Evolutionary conservation across 164 flowering plant species (phyloP).

Genomic region (Vitis riparia): DNA sequence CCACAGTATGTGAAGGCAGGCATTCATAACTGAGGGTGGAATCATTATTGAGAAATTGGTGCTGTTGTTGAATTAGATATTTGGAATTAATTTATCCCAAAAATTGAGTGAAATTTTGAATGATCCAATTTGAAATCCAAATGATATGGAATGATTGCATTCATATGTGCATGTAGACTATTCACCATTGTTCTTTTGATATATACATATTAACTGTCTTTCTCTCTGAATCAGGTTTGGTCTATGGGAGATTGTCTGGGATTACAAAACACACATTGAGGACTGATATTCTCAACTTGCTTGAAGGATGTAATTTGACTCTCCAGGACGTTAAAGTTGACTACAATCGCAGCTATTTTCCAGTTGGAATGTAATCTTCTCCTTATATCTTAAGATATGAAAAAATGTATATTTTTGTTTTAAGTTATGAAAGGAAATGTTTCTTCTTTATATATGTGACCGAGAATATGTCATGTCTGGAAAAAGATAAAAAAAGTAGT

Average conservation of each 20-base stretch:
- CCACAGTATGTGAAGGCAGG: no score
- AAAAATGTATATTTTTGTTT: no score
- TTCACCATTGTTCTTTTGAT: neutral
- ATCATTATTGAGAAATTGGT: no score
- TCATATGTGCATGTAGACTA: no score
- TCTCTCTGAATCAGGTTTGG: slow-evolving; percentile 28
- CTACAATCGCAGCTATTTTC: slow-evolving; percentile 34
- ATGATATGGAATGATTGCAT: neutral
- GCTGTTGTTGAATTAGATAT: no score
- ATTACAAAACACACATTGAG: slow-evolving; percentile 32
- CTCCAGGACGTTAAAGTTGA: slow-evolving; percentile 52
- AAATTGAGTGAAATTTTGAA: no score
- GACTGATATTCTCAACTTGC: slow-evolving; percentile 47
- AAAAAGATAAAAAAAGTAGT: no score
- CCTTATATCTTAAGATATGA: neutral
- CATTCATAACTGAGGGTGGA: no score
- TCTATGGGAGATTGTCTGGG: slow-evolving; percentile 43
- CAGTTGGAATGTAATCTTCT: slow-evolving; percentile 40
- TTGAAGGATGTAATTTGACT: slow-evolving; percentile 57
- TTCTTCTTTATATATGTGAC: no score
- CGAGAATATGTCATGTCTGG: neutral
- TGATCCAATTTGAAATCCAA: no score
- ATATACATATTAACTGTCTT: neutral
- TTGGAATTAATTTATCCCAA: no score
- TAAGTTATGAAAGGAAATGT: no score